Percentiles rank a stretch among this genome's conserved stretches.
Conservation (phyloP, 352 stramenopile species). For the Pythium brassicae region DNA sequence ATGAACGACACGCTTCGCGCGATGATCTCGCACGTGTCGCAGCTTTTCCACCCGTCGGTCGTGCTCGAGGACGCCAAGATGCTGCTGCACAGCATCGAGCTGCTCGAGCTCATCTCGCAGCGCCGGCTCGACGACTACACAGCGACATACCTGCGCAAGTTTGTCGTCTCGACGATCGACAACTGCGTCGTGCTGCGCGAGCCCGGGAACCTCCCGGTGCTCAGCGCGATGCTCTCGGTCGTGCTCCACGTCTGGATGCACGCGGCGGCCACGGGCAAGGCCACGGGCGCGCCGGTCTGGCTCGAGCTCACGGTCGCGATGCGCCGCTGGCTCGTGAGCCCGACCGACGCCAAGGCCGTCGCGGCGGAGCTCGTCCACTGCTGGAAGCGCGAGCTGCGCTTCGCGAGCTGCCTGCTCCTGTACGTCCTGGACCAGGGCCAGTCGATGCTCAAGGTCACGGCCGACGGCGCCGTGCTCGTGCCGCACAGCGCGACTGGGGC, state of each 20-base stretch:
- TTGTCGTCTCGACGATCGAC: conserved; percentile 81
- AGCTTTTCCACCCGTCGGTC: conserved; percentile 83
- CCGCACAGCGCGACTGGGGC: conserved; percentile 20
- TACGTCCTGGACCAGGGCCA: conserved; percentile 74
- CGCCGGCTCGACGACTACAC: conserved; percentile 80
- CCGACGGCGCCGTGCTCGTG: conserved; percentile 51
- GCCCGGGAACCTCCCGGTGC: conserved; percentile 44
- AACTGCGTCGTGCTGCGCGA: conserved; percentile 75
- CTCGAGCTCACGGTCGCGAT: conserved; percentile 79
- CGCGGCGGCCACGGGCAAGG: conserved; percentile 49
- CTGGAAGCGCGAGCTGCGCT: conserved; percentile 81
- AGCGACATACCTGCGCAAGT: conserved; percentile 82
- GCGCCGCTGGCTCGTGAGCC: conserved; percentile 69
- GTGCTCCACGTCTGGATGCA: conserved; percentile 88
- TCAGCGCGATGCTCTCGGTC: conserved; percentile 78
- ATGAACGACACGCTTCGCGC: conserved; percentile 78
- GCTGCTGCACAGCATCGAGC: conserved; percentile 79
- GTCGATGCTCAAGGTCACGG: conserved; percentile 62
- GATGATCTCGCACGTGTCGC: conserved; percentile 87
- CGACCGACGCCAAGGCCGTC: conserved; percentile 50
- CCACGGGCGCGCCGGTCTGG: conserved; percentile 65
- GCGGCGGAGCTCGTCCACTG: conserved; percentile 71
- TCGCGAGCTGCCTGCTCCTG: conserved; percentile 79
- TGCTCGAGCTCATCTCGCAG: conserved; percentile 83
- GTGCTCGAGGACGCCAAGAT: conserved; percentile 82